Base-by-base conservation (phyloP, 2,329 filamentous ascomycete species). In the Pseudopyrenochaeta lycopersici region DNA sequence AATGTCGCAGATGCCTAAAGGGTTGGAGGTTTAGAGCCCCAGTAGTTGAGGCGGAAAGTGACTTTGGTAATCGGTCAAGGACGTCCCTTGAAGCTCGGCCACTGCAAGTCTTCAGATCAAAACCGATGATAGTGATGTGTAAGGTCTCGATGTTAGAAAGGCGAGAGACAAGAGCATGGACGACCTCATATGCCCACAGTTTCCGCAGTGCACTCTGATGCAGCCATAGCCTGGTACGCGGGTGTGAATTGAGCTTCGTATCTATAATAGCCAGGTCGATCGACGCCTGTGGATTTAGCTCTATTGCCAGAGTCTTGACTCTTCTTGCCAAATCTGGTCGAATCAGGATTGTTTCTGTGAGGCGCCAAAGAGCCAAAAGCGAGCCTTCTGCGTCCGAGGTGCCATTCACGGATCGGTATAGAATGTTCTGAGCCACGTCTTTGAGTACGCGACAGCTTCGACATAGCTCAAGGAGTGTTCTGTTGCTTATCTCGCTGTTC, bases 161-260 rank as follows among this genome's bases (percentile, higher is more conserved):
- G 18, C 38, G 33, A 7, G 9, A 30, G 4, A 38, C 3, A n/a
- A 46, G 27, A 20, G 15, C 21, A 18, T 46, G 30, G 21, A 46
- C 15, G 4, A 46, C 21, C 44, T 46, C 44, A 15, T 39, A 46
- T 27, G 44, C 14, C 44, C 32, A 39, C 20, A 36, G 31, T 35
- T 6, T 46, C 27, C 14, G 31, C 23, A 18, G 9, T 27, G 31
- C 11, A 10, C 31, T 15, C 29, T 46, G 31, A 17, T 21, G 14
- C 43, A 11, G 14, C 32, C 12, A 21, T 30, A 21, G 27, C 21
- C 14, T 7, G 4, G 27, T 29, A 3, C 27, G 23, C 17, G 23
- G 17, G 2, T 14, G 36, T 15, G 32, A 36, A 10, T 27, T 3
- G 9, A 18, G 14, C 32, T 35, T 46, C 18, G n/a, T 17, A 2